Base-by-base conservation (phyloP, 2,329 filamentous ascomycete genomes). In the Ceratocystiopsis minuta region DNA sequence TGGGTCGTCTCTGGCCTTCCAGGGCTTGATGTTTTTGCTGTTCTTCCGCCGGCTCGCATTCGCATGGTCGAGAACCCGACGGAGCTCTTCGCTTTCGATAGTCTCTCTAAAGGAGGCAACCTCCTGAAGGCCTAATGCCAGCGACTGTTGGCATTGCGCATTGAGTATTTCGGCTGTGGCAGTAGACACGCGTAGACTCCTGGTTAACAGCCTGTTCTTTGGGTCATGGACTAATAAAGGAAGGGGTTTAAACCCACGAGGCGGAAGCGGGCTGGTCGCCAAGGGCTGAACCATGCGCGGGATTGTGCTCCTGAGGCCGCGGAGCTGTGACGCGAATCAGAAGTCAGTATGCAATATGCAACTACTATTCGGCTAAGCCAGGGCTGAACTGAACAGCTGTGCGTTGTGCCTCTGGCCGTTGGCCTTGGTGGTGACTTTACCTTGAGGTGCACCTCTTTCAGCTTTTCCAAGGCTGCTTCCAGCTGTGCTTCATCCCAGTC, bases 1-100 rank as follows among this genome's bases (percentile, higher is more conserved):
- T 3, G 75, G 71, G 43, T 78, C 63, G 33, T 78, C 70, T 42
- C 61, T 65, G 16, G 71, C 64, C 38, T 62, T 64, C 75, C 75
- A 78, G 2, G 67, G 65, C 49, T 65, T 69, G 48, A 78, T 75
- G 4, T 66, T 69, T 40, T 64, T 61, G 0, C 70, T 67, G 36
- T 75, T 68, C 34, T 67, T 63, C 41, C 65, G 59, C 16, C 65
- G 65, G 49, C 73, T 76, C 50, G 67, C 63, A 35, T 56, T 61
- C 2, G 66, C 70, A 43, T 68, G 63, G 12, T 67, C 62, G 42
- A 78, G 59, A 12, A 73, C 60, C 41, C 64, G 64, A 37, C 60
- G 61, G 45, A 58, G 68, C 37, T 64, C 60, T 5, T 67, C 64
- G 48, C 61, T 60, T 12, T 55, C 62, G 52, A 68, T 63, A 7